A percentile compares a stretch with the other conserved stretches of the same genome.
Conservation (phyloP, 495 filamentous ascomycete species). For the Polyplosphaeria fusca region DNA sequence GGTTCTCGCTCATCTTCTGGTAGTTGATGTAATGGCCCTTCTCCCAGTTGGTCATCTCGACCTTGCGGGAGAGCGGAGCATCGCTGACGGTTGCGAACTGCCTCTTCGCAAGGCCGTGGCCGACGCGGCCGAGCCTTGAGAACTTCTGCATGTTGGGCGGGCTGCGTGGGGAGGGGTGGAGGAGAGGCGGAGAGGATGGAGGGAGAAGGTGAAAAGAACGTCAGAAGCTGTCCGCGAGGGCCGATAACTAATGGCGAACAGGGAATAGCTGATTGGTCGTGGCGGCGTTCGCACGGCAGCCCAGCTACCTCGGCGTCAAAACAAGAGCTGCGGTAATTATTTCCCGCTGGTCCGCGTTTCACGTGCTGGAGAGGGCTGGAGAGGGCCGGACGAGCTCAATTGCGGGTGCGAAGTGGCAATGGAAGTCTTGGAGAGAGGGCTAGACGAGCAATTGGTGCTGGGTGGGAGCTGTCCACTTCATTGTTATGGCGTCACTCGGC, state of each 20-base stretch:
- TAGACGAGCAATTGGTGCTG: background rate
- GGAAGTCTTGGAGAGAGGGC: too few relatives aligned
- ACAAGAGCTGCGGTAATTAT: conserved; percentile 26
- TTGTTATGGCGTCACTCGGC: conserved; percentile 16
- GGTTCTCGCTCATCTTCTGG: conserved; percentile 98
- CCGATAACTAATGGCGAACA: conserved; percentile 26
- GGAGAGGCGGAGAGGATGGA: conserved; percentile 6
- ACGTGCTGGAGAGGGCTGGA: conserved; percentile 11
- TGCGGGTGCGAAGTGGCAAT: background rate
- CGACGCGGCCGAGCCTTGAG: conserved; percentile 43
- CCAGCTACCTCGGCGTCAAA: conserved; percentile 30
- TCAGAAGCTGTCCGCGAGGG: conserved; percentile 23
- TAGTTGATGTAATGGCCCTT: conserved; percentile 81
- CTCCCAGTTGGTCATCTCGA: conserved; percentile 77
- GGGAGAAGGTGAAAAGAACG: conserved; percentile 21
- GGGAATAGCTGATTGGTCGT: conserved; percentile 16
- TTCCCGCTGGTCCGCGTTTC: conserved; percentile 33
- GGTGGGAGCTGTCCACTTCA: too few relatives aligned
- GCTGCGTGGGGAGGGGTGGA: conserved; percentile 12
- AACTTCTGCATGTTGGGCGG: conserved; percentile 35
- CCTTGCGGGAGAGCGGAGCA: conserved; percentile 67
- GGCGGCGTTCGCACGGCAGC: conserved; percentile 4
- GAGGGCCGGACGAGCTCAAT: conserved; percentile 22
- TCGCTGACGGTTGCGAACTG: conserved; percentile 59
- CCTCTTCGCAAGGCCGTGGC: conserved; percentile 30